Conservation (phyloP, 2,329 filamentous ascomycete genomes). For the Penicillium oxalicum region DNA sequence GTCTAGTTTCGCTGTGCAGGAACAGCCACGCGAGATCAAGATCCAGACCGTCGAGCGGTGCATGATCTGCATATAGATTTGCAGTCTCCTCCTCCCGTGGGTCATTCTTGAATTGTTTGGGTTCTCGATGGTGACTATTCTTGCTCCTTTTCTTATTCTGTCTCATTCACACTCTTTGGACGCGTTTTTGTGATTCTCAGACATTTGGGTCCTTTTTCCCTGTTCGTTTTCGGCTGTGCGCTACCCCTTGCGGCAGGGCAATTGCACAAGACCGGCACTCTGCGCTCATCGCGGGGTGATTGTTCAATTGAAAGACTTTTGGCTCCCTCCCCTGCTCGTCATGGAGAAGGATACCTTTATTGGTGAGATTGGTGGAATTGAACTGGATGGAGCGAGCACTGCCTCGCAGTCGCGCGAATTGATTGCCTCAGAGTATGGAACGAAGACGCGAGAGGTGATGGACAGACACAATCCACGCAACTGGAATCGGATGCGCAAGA, state of each 20-base stretch:
- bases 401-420: conserved; percentile 7
- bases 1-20: neutral
- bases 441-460: conserved; percentile 5
- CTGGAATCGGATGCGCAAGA: conserved; percentile 27
- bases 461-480: conserved; percentile 23
- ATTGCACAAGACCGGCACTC: too few relatives aligned
- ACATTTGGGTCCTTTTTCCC: neutral
- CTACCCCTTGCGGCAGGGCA: neutral
- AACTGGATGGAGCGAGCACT: conserved; percentile 8
- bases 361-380: conserved; percentile 7
- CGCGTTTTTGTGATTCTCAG: too few relatives aligned
- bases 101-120: neutral
- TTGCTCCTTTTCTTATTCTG: neutral
- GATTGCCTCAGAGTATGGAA: conserved; percentile 1
- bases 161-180: too few relatives aligned
- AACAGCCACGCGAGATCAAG: conserved; percentile 2
- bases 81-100: conserved; percentile 7
- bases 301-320: too few relatives aligned
- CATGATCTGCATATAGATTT: conserved; percentile 8
- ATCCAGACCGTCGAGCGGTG: neutral
- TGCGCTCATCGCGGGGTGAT: too few relatives aligned
- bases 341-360: conserved; percentile 13
- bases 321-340: neutral
- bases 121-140: neutral
- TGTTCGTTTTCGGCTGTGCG: conserved; percentile 1